Conservation (phyloP, 1,284 basidiomycete genomes). For the Austropuccinia psidii region DNA sequence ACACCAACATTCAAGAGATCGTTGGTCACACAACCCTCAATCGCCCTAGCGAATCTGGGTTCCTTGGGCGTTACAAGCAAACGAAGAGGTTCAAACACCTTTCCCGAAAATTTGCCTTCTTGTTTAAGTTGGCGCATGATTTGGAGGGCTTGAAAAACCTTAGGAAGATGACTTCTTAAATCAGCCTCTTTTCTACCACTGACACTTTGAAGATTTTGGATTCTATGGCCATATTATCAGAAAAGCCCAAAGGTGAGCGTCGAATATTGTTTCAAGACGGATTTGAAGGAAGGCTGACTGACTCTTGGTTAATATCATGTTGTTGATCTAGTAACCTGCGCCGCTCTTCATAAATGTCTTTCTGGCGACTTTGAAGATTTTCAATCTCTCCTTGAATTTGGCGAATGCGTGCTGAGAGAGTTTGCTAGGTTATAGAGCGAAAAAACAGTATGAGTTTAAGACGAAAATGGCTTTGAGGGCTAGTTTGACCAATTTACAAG, state of each 20-base stretch:
- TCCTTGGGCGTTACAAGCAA: slow-evolving; percentile 23
- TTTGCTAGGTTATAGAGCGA: neutral
- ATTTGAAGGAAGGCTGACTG: neutral
- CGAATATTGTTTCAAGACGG: neutral
- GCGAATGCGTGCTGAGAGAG: slow-evolving; percentile 14
- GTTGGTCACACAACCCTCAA: slow-evolving; percentile 18
- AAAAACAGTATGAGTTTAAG: neutral
- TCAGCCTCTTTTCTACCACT: slow-evolving; percentile 23
- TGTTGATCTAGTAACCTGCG: neutral
- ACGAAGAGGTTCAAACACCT: slow-evolving; percentile 31
- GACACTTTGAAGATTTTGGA: slow-evolving; percentile 7
- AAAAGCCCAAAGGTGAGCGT: neutral
- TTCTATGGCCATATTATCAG: neutral
- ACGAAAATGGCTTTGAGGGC: no score
- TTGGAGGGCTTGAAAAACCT: slow-evolving; percentile 9
- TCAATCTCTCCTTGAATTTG: neutral
- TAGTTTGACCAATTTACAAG: neutral
- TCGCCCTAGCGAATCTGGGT: neutral
- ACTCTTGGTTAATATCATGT: neutral
- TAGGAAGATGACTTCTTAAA: neutral
- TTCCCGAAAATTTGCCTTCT: slow-evolving; percentile 23
- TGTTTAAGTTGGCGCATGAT: slow-evolving; percentile 7
- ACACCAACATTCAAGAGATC: slow-evolving; percentile 28
- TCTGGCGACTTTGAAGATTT: slow-evolving; percentile 3
- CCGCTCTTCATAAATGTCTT: slow-evolving; percentile 22